Base-by-base conservation (phyloP, 129 eudicot species). In the Lactuca saligna region DNA sequence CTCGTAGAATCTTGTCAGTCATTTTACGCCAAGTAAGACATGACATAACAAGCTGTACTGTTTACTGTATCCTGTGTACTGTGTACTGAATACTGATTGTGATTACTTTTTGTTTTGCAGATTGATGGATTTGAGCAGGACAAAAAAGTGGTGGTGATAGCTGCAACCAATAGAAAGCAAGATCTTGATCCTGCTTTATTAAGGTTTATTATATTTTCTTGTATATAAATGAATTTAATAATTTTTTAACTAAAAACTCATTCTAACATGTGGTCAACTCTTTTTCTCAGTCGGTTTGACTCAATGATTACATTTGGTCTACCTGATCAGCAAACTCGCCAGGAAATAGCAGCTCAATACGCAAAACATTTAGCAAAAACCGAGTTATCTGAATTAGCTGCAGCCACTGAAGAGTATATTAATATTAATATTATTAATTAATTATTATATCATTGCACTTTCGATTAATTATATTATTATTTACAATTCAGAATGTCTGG, bases 101-200 rank as follows among this genome's bases (percentile, higher is more conserved):
- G 39, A 32, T 39, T 59, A 6, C 60, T 44, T 66, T 66, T 34
- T 69, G 8, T 61, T 12, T 50, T 81, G 81, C 88, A 89, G 99
- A 93, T 93, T 78, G 99, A 93, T 73, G 97, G 97, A 14, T 93
- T 93, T 80, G 99, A 93, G 87, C 99, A 93, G 88, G 99, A 93
- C 38, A 93, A 89, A 74, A 89, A 87, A 83, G 97, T 90, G 44
- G 97, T 93, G 37, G 97, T 89, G 35, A 82, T 93, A 69, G 99
- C 99, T 58, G 99, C 99, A 67, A 93, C 99, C 56, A 93, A 93
- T 74, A 83, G 99, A 58, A 93, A 89, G 72, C 97, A 89, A 70
- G 99, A 93, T 62, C 95, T 93, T 80, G 99, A 93, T 81, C 97
- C 99, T 68, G 99, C 99, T 85, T 80, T 93, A 55, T 75, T 89